Percentiles rank a stretch among this genome's conserved stretches.
phyloP scores from a whole-genome alignment of 2,329 filamentous ascomycete species.

The Gnomoniopsis sp. region DNA sequence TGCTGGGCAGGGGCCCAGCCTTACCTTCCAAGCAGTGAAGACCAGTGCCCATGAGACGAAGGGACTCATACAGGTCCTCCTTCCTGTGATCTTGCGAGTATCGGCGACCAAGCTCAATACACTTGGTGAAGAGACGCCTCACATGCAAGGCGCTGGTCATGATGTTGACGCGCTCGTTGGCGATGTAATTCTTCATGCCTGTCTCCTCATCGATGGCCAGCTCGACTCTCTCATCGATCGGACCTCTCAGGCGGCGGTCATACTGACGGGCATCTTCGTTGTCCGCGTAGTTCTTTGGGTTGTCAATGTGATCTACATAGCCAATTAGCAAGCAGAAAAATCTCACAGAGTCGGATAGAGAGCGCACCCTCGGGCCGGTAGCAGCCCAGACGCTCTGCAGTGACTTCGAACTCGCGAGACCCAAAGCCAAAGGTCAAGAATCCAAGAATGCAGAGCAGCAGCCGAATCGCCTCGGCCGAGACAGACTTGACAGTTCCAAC shows the following conservation, averaged over 20 bases:
- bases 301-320: conserved; percentile 59
- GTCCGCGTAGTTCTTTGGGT: conserved; percentile 80
- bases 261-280: conserved; percentile 82
- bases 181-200: conserved; percentile 92
- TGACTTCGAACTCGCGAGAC: conserved; percentile 83
- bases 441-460: conserved; percentile 82
- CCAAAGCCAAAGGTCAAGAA: conserved; percentile 87
- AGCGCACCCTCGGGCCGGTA: conserved; percentile 66
- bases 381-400: conserved; percentile 71
- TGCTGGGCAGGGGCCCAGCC: conserved; percentile 12
- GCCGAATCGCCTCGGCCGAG: conserved; percentile 84
- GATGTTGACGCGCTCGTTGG: conserved; percentile 74
- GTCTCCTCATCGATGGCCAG: conserved; percentile 72
- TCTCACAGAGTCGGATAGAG: neutral
- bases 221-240: conserved; percentile 75
- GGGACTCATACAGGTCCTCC: conserved; percentile 80
- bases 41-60: conserved; percentile 81
- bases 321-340: neutral
- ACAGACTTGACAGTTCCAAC: conserved; percentile 90
- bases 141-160: conserved; percentile 80
- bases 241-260: conserved; percentile 75
- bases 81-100: conserved; percentile 66
- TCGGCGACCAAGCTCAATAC: conserved; percentile 74
- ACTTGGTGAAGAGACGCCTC: conserved; percentile 67
- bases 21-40: conserved; percentile 81